Base-by-base conservation (phyloP, 352 stramenopile species). In the Achlya hypogyna region DNA sequence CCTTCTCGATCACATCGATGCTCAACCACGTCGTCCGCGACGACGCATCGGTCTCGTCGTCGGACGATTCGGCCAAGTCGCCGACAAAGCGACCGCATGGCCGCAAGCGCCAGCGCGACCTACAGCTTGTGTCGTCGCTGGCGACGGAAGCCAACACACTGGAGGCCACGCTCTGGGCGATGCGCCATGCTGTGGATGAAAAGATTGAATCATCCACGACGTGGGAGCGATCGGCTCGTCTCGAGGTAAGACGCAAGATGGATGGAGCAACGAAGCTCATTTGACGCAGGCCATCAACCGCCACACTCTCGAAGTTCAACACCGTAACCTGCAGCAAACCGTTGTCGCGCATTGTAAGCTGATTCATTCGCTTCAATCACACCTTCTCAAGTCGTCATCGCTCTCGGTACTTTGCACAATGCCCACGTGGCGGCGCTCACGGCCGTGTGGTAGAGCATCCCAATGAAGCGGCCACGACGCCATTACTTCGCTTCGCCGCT, bases 341-440 rank as follows among this genome's bases (percentile, higher is more conserved):
- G 49, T 56, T 10, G 25, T 56, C 2, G 49, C 49, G 25, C 49
- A 56, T 20, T 56, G 49, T 20, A 56, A 56, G 31, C 12, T 20
- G 49, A 56, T 56, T n/a, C 49, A 56, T 20, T 56, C 49, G 25
- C 31, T 56, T 12, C 49, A 56, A 20, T 56, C 49, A n/a, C 49
- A 56, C 31, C 31, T 56, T 16, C 49, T 56, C 31, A 56, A 56
- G 31, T 56, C 49, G 31, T 10, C 49, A 16, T 22, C 49, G 31
- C 31, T 56, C 25, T 56, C 49, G 49, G 14, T 49, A 49, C 22
- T 20, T 49, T 49, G 18, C 22, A 18, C 42, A 20, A 20, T 49
- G 18, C 42, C n/a, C n/a, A n/a, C n/a, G n/a, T n/a, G n/a, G n/a
- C n/a, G n/a, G n/a, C n/a, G n/a, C n/a, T n/a, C n/a, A n/a, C n/a